Evolutionary conservation across 768 basidiomycete species (phyloP).

Genomic region (Tubosaeta sp.): DNA sequence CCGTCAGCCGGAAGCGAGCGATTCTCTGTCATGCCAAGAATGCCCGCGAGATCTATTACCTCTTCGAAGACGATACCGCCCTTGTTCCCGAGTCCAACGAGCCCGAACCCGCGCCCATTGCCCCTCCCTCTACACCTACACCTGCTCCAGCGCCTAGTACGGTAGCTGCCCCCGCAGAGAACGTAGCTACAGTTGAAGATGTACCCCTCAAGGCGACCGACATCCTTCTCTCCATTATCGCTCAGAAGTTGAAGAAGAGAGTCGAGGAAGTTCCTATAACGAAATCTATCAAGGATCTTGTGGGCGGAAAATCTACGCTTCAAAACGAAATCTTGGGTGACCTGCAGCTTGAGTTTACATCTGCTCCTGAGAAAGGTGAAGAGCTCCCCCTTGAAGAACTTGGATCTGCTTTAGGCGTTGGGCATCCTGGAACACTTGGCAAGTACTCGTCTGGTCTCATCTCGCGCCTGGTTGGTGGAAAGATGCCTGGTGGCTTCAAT

Average conservation of each 20-base stretch:
- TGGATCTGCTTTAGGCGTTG: conserved; percentile 75
- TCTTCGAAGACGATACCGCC: conserved; percentile 82
- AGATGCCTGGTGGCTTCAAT: conserved; percentile 99
- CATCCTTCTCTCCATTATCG: conserved; percentile 81
- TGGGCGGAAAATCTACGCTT: conserved; percentile 96
- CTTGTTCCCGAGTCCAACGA: conserved; percentile 23
- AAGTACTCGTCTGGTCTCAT: conserved; percentile 91
- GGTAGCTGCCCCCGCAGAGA: conserved; percentile 49
- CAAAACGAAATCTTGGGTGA: conserved; percentile 99
- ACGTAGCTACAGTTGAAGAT: conserved; percentile 79
- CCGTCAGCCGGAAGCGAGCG: conserved; percentile 67
- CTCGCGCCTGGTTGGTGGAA: conserved; percentile 87
- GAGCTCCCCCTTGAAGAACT: conserved; percentile 96
- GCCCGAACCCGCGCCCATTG: conserved; percentile 34
- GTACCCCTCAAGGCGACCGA: conserved; percentile 89
- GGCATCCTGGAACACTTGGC: conserved; percentile 83
- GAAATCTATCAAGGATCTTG: conserved; percentile 98
- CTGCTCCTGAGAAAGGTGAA: conserved; percentile 97
- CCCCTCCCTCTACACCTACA: conserved; percentile 38
- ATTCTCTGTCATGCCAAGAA: conserved; percentile 96
- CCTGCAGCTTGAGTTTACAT: conserved; percentile 89
- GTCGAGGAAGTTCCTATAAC: conserved; percentile 82
- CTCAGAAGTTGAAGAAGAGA: conserved; percentile 97
- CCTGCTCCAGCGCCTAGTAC: conserved; percentile 41
- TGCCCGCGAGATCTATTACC: conserved; percentile 95